Evolutionary conservation across 2,329 filamentous ascomycete genomes (phyloP).

Genomic region (Nigrograna mackinnonii): DNA sequence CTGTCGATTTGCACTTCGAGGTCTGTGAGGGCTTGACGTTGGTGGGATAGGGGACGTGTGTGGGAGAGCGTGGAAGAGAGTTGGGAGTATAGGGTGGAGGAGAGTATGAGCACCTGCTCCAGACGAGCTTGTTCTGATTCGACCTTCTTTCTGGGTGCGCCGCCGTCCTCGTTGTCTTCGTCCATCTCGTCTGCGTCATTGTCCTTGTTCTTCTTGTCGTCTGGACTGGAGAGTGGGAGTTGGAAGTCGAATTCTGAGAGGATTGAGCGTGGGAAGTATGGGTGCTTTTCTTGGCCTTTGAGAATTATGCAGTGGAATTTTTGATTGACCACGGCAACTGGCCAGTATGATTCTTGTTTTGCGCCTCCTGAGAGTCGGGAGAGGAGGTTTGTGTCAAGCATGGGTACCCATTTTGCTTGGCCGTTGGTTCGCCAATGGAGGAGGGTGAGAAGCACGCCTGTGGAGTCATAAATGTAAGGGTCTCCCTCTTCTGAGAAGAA

Average conservation of each 20-base stretch:
- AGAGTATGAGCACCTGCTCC: conserved; percentile 81
- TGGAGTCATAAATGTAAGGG: conserved; percentile 93
- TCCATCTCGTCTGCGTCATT: conserved; percentile 31
- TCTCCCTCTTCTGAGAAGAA: conserved; percentile 96
- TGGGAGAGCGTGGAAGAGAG: conserved; percentile 74
- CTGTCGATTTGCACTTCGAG: conserved; percentile 89
- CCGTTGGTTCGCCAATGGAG: conserved; percentile 88
- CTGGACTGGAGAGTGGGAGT: conserved; percentile 71
- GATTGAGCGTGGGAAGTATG: conserved; percentile 83
- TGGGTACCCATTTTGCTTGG: conserved; percentile 86
- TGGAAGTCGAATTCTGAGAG: conserved; percentile 93
- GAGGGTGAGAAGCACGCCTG: conserved; percentile 83
- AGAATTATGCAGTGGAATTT: conserved; percentile 99
- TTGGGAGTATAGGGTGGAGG: conserved; percentile 72
- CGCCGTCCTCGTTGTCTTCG: conserved; percentile 38
- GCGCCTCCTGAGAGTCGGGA: conserved; percentile 80
- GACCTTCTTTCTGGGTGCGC: conserved; percentile 14
- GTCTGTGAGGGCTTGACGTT: conserved; percentile 68
- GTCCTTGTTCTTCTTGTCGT: conserved; percentile 31
- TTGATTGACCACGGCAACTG: conserved; percentile 86
- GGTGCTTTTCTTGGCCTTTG: conserved; percentile 93
- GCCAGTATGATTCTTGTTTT: conserved; percentile 92
- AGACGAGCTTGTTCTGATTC: conserved; percentile 63
- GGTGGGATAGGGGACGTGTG: conserved; percentile 65
- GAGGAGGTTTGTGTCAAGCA: conserved; percentile 86